A percentile compares a stretch with the other conserved stretches of the same genome.
Evolutionary conservation across 1,139 yeast species (phyloP).

Genomic region (Entelexis paramagnoliae): DNA sequence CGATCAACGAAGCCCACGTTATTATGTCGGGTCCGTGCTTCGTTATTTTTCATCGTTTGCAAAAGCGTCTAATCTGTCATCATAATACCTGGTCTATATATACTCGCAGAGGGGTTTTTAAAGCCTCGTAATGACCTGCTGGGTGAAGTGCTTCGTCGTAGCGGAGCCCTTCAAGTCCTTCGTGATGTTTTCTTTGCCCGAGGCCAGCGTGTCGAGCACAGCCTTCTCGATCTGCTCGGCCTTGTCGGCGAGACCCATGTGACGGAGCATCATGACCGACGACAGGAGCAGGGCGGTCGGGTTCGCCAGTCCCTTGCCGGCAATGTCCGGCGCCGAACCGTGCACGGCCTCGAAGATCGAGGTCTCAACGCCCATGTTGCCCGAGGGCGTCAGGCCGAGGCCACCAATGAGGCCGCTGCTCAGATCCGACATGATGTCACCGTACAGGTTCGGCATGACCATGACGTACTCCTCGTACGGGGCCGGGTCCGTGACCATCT

Average conservation of each 20-base stretch:
- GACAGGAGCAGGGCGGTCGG: slow-evolving; percentile 95
- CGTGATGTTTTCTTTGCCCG: slow-evolving; percentile 89
- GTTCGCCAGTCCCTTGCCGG: slow-evolving; percentile 96
- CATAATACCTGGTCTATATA: slow-evolving; percentile 8
- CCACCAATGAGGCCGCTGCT: slow-evolving; percentile 98
- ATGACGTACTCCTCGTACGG: slow-evolving; percentile 77
- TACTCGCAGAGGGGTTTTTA: slow-evolving; percentile 15
- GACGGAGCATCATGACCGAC: slow-evolving; percentile 98
- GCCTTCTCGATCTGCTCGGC: slow-evolving; percentile 84
- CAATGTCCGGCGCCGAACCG: slow-evolving; percentile 98
- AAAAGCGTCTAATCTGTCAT: slow-evolving; percentile 2
- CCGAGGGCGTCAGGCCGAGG: slow-evolving; percentile 95
- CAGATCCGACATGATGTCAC: slow-evolving; percentile 93
- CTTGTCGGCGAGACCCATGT: slow-evolving; percentile 74
- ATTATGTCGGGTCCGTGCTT: too few relatives aligned
- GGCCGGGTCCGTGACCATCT: slow-evolving; percentile 78
- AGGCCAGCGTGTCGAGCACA: slow-evolving; percentile 83
- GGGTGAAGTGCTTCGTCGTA: slow-evolving; percentile 76
- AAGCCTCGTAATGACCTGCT: slow-evolving; percentile 56
- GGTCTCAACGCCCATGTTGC: slow-evolving; percentile 97
- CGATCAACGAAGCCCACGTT: too few relatives aligned
- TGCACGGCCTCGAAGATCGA: slow-evolving; percentile 98
- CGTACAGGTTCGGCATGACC: slow-evolving; percentile 99
- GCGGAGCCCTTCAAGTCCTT: slow-evolving; percentile 94
- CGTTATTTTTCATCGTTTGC: too few relatives aligned